Percentiles rank a stretch among this genome's conserved stretches.
Conservation (phyloP, 305 asterid species). For the Fraxinus sp. region DNA sequence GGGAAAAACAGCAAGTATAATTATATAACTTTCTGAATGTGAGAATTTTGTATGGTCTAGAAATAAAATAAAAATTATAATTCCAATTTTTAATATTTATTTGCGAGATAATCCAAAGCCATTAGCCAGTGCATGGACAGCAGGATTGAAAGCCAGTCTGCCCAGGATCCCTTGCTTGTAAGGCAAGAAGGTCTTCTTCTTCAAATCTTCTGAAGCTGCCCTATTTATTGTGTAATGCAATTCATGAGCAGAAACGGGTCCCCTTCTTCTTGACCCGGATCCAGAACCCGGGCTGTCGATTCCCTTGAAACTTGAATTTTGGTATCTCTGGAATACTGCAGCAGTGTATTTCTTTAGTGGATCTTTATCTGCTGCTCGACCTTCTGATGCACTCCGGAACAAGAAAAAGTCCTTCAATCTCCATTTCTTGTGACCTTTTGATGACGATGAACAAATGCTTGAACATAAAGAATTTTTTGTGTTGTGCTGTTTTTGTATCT, state of each 20-base stretch:
- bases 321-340: conserved; percentile 21
- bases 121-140: conserved; percentile 64
- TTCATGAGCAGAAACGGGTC: conserved; percentile 72
- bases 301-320: conserved; percentile 16
- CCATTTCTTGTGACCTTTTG: conserved; percentile 56
- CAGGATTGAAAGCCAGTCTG: conserved; percentile 62
- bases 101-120: conserved; percentile 66
- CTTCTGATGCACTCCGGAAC: conserved; percentile 86
- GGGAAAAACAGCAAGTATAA: background rate
- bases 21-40: no score
- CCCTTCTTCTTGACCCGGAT: conserved; percentile 36
- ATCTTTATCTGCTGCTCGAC: conserved; percentile 66
- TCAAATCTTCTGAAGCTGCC: conserved; percentile 69
- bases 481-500: background rate
- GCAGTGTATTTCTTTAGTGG: conserved; percentile 55
- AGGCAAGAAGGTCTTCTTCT: conserved; percentile 79
- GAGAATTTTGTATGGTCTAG: background rate
- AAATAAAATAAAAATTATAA: no score
- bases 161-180: conserved; percentile 84
- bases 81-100: conserved; percentile 1
- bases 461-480: background rate
- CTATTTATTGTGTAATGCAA: conserved; percentile 68
- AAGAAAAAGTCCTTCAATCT: conserved; percentile 64
- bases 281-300: conserved; percentile 28
- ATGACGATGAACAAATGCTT: background rate